Conservation (phyloP, 2,329 filamentous ascomycete genomes). For the Byssochlamys sp. region DNA sequence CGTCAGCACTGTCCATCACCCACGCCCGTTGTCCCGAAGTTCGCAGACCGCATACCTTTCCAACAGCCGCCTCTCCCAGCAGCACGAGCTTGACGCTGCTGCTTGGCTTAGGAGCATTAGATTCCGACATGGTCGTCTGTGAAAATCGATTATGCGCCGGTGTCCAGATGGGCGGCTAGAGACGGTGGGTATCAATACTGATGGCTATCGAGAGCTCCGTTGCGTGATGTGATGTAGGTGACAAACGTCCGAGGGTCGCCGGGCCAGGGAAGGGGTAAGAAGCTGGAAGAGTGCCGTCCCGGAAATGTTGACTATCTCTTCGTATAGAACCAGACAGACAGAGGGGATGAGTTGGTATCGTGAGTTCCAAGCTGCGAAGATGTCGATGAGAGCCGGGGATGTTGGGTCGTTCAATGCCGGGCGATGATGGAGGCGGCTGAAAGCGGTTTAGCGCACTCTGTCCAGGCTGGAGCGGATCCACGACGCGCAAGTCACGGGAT, state of each 20-base stretch:
- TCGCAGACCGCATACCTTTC: conserved; percentile 62
- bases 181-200: not conserved
- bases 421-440: conserved; percentile 7
- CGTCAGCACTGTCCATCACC: conserved; percentile 9
- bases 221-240: not conserved
- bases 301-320: not conserved
- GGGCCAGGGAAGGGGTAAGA: not conserved
- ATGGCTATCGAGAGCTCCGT: not conserved
- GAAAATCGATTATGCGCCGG: not conserved
- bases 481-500: conserved; percentile 20
- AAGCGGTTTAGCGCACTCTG: conserved; percentile 16
- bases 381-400: conserved; percentile 10
- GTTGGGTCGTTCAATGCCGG: conserved; percentile 7
- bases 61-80: conserved; percentile 91
- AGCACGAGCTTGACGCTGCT: conserved; percentile 99
- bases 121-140: conserved; percentile 55
- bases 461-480: not conserved
- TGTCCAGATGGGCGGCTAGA: not conserved
- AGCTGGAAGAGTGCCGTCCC: not conserved
- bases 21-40: not conserved
- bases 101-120: conserved; percentile 75
- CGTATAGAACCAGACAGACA: not conserved
- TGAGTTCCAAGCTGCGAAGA: not conserved
- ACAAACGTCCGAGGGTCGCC: not conserved
- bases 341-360: not conserved